A percentile compares a stretch with the other conserved stretches of the same genome.
phyloP scores from a whole-genome alignment of 2,329 filamentous ascomycete genomes.

The Pyrenophora teres region DNA sequence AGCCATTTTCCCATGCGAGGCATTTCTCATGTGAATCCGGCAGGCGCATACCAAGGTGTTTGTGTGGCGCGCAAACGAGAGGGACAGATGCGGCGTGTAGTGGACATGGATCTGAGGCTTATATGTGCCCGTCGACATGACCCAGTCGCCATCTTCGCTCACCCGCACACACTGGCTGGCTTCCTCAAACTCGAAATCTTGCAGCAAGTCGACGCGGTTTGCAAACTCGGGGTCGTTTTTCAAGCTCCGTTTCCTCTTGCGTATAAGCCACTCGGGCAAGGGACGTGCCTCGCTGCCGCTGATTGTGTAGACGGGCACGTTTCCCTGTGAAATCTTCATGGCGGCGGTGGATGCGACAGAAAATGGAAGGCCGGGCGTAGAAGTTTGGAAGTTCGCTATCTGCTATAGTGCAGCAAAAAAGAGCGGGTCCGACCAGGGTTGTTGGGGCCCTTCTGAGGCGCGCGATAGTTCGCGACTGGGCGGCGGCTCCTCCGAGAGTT shows the following conservation, averaged over 20 bases:
- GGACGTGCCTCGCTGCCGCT: slow-evolving; percentile 86
- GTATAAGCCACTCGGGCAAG: slow-evolving; percentile 92
- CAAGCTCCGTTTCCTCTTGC: slow-evolving; percentile 80
- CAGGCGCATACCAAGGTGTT: slow-evolving; percentile 63
- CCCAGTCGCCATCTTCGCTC: slow-evolving; percentile 95
- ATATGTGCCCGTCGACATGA: slow-evolving; percentile 36
- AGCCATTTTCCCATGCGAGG: not conserved
- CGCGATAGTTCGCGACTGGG: not conserved
- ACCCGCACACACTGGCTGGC: slow-evolving; percentile 87
- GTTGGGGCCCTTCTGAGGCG: not conserved
- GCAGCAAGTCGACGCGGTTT: slow-evolving; percentile 89
- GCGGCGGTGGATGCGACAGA: slow-evolving; percentile 16
- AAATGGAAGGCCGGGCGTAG: not conserved
- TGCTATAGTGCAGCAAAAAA: not conserved
- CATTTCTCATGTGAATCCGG: not conserved
- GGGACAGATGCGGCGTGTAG: slow-evolving; percentile 85
- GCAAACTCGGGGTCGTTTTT: slow-evolving; percentile 93
- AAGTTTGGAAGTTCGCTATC: slow-evolving; percentile 3
- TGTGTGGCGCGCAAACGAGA: slow-evolving; percentile 94
- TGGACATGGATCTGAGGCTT: slow-evolving; percentile 89
- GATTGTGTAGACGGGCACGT: slow-evolving; percentile 91
- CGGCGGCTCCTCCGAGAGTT: not conserved
- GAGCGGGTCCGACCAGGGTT: slow-evolving; percentile 1
- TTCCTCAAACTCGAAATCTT: slow-evolving; percentile 98
- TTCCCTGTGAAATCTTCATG: slow-evolving; percentile 83